These are phyloP conservation scores for Fistulinella staudtii DNA, from an alignment of 1,284 basidiomycete species.

Conservation along the genomic window DNA sequence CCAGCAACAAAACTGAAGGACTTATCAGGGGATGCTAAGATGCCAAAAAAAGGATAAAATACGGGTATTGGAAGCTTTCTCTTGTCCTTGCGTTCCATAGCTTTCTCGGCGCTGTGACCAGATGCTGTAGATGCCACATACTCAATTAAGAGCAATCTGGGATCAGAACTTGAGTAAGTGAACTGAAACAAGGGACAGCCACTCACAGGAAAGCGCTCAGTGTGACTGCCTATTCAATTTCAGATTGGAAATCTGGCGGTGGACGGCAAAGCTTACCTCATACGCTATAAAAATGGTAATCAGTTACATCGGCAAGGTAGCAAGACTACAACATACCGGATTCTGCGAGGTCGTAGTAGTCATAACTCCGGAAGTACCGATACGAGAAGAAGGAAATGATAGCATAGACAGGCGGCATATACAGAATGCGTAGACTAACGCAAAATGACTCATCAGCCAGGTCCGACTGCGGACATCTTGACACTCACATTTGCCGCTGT, in stretches of 20 bases:
- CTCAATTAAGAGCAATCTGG: constrained; percentile 76
- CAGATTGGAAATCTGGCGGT: constrained; percentile 30
- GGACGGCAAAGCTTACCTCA: constrained; percentile 29
- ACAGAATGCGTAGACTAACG: constrained; percentile 57
- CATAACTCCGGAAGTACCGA: constrained; percentile 76
- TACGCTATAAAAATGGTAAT: constrained; percentile 30
- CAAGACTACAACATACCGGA: constrained; percentile 45
- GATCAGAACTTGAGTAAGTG: constrained; percentile 3
- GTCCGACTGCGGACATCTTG: neutral
- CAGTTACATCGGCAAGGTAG: neutral
- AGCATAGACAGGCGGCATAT: constrained; percentile 81
- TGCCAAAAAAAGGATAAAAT: neutral
- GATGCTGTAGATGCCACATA: constrained; percentile 70
- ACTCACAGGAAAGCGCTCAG: constrained; percentile 75
- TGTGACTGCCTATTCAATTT: constrained; percentile 58
- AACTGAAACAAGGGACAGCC: constrained; percentile 17
- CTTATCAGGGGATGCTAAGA: neutral
- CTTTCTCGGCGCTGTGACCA: constrained; percentile 58
- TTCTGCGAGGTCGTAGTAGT: constrained; percentile 77
- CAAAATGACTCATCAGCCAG: neutral
- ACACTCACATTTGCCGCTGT: constrained; percentile 72
- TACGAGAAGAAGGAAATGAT: constrained; percentile 87
- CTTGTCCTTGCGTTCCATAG: constrained; percentile 80
- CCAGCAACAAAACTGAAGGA: constrained; percentile 62
- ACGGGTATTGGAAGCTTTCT: constrained; percentile 69